These are phyloP conservation scores for Erodium texanum DNA, from an alignment of 441 rosid species.

Conservation along the genomic window DNA sequence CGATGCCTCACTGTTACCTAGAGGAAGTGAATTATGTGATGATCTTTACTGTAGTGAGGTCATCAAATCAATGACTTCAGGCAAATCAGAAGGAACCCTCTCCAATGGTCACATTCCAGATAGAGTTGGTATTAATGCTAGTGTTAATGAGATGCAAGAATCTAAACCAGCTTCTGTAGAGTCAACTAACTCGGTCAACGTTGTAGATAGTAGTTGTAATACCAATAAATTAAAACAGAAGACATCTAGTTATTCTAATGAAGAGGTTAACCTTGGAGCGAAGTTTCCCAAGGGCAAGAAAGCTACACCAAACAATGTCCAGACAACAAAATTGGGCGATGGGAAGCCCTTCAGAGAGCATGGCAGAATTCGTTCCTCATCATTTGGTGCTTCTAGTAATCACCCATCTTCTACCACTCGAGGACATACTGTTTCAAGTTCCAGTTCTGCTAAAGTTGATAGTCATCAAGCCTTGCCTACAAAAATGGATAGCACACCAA, in stretches of 20 bases:
- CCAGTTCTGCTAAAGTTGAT: slow-evolving; percentile 31
- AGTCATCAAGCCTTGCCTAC: slow-evolving; percentile 28
- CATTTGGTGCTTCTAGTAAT: slow-evolving; percentile 23
- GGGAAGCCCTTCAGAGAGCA: slow-evolving; percentile 22
- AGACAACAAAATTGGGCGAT: slow-evolving; percentile 21
- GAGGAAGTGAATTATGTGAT: not conserved
- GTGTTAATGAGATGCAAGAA: not conserved
- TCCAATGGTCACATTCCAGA: not conserved
- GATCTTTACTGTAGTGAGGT: not conserved
- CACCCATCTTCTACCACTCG: slow-evolving; percentile 20
- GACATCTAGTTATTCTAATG: not conserved
- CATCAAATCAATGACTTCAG: too few relatives aligned
- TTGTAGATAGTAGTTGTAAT: not conserved
- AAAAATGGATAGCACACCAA: slow-evolving; percentile 16
- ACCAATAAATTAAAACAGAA: not conserved
- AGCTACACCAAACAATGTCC: slow-evolving; percentile 10
- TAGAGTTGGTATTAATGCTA: not conserved
- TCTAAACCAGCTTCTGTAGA: not conserved
- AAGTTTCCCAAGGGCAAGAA: not conserved
- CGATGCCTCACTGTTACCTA: not conserved
- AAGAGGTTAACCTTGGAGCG: not conserved
- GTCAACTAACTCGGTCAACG: not conserved
- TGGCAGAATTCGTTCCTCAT: slow-evolving; percentile 18
- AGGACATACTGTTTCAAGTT: slow-evolving; percentile 27
- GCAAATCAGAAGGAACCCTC: too few relatives aligned